Percentiles rank a stretch among this genome's conserved stretches.
Evolutionary conservation across 768 basidiomycete genomes (phyloP).

Genomic region (Albatrellus ellisii): DNA sequence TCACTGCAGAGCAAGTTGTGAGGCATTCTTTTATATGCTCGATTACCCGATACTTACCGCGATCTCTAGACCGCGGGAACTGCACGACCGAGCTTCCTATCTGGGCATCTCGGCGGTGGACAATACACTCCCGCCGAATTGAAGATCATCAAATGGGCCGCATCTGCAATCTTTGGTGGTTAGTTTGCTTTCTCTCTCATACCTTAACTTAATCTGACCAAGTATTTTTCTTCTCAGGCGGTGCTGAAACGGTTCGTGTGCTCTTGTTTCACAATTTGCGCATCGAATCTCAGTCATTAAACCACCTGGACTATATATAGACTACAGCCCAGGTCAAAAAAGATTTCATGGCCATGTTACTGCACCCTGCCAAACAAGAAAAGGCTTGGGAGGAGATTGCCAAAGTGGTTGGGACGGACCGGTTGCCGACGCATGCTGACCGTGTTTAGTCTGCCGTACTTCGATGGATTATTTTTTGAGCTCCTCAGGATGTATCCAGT

Average conservation of each 20-base stretch:
- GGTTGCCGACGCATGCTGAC: slow-evolving; percentile 17
- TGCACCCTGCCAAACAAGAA: slow-evolving; percentile 8
- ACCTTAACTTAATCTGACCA: not conserved
- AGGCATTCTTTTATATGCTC: too few species aligned
- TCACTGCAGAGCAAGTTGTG: too few species aligned
- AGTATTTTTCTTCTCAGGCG: slow-evolving; percentile 7
- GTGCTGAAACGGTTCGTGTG: slow-evolving; percentile 10
- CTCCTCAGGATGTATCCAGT: slow-evolving; percentile 7
- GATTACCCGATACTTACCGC: too few species aligned
- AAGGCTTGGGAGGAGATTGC: slow-evolving; percentile 19
- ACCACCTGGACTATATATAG: too few species aligned
- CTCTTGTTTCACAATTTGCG: too few species aligned
- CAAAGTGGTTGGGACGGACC: slow-evolving; percentile 14
- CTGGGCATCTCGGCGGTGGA: slow-evolving; percentile 5
- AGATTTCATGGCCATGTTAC: slow-evolving; percentile 10
- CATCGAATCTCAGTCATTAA: too few species aligned
- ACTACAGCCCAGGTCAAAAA: slow-evolving; percentile 1
- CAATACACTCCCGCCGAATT: slow-evolving; percentile 5
- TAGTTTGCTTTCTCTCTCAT: not conserved
- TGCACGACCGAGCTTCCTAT: slow-evolving; percentile 12
- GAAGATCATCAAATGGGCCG: not conserved
- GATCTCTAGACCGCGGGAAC: slow-evolving; percentile 4
- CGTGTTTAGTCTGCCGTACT: slow-evolving; percentile 17
- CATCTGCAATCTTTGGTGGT: not conserved
- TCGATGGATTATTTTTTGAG: slow-evolving; percentile 18